Percentiles rank a stretch among this genome's conserved stretches.
phyloP scores from a whole-genome alignment of 2,329 filamentous ascomycete genomes.

The Microcyclospora pomicola region DNA sequence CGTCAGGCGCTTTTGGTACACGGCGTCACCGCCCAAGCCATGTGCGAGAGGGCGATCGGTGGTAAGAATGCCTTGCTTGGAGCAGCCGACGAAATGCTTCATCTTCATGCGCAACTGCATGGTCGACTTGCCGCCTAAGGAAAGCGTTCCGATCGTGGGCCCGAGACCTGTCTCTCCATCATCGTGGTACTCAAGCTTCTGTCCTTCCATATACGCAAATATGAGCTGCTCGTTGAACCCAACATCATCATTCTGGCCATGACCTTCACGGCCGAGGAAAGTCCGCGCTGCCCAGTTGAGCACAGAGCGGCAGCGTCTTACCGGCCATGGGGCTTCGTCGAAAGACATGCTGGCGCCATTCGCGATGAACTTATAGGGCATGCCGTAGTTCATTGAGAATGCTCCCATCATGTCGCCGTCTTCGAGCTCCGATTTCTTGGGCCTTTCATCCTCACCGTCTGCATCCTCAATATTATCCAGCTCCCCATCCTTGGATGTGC shows the following conservation, averaged over 20 bases:
- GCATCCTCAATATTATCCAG: neutral
- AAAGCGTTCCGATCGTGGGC: conserved; percentile 48
- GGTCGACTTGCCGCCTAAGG: conserved; percentile 42
- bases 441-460: conserved; percentile 1
- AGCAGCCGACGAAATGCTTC: conserved; percentile 31
- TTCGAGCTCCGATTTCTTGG: conserved; percentile 3
- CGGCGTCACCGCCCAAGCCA: conserved; percentile 7
- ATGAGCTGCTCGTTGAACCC: conserved; percentile 52
- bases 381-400: conserved; percentile 33
- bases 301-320: conserved; percentile 39
- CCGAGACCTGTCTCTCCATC: conserved; percentile 52
- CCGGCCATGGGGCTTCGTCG: conserved; percentile 29
- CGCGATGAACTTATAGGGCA: conserved; percentile 53
- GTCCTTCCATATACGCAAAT: conserved; percentile 48
- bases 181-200: conserved; percentile 51
- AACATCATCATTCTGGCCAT: conserved; percentile 11
- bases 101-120: conserved; percentile 48
- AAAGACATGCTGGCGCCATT: conserved; percentile 39
- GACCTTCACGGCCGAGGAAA: conserved; percentile 23
- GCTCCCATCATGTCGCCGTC: conserved; percentile 21
- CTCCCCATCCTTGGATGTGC: neutral
- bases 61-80: conserved; percentile 22
- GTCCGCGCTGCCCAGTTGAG: conserved; percentile 42
- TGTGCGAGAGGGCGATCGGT: conserved; percentile 16
- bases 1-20: conserved; percentile 22